phyloP scores from a whole-genome alignment of 768 basidiomycete genomes.

The Pulveroboletus sp. region DNA sequence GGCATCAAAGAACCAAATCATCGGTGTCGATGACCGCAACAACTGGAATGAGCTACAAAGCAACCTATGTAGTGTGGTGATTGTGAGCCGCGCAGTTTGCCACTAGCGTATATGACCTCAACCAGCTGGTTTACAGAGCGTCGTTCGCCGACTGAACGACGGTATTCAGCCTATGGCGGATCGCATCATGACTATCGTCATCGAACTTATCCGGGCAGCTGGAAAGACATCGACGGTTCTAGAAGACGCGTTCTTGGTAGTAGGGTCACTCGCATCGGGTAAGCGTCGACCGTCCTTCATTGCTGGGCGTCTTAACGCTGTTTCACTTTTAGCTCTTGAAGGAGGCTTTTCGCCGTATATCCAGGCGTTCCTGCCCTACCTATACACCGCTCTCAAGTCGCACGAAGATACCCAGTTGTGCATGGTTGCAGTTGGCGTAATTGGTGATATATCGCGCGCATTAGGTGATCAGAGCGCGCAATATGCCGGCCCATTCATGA shows the following conservation, averaged over 20 bases:
- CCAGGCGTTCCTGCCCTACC: constrained; percentile 75
- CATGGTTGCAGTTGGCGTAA: constrained; percentile 92
- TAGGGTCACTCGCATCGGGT: constrained; percentile 83
- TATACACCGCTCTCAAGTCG: constrained; percentile 84
- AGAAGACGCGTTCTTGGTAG: constrained; percentile 93
- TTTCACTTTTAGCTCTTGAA: constrained; percentile 59
- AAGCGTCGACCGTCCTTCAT: constrained; percentile 14
- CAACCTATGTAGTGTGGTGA: constrained; percentile 88
- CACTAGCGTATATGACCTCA: background rate
- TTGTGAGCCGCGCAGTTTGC: constrained; percentile 49
- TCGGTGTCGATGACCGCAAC: constrained; percentile 93
- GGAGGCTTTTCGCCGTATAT: constrained; percentile 78
- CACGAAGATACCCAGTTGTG: constrained; percentile 96
- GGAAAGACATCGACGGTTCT: constrained; percentile 92
- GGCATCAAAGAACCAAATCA: constrained; percentile 71
- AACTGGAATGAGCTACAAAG: constrained; percentile 99
- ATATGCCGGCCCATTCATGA: constrained; percentile 89
- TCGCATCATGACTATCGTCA: constrained; percentile 89
- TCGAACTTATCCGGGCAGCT: constrained; percentile 80
- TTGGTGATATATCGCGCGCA: constrained; percentile 95
- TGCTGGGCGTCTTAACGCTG: background rate
- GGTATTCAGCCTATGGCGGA: constrained; percentile 88
- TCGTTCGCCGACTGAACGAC: constrained; percentile 77
- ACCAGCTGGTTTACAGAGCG: constrained; percentile 48
- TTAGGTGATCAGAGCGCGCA: constrained; percentile 79